Conservation (phyloP, 192 early-diverging fungal species). For the Polychytrium aggregatum region DNA sequence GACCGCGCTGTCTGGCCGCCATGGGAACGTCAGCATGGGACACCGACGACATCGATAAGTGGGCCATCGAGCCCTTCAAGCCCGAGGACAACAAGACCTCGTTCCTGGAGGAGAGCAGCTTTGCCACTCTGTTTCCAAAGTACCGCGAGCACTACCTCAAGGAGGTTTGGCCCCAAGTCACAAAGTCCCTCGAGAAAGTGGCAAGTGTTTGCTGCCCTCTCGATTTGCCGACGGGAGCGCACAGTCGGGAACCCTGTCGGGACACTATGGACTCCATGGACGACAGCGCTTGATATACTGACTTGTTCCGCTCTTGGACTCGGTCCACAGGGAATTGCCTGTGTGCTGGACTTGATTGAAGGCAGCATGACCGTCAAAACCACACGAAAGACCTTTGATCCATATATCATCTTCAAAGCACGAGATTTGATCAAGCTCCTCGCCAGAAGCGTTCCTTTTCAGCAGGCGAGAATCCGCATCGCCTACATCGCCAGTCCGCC, state of each 20-base stretch:
- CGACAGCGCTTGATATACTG: not conserved
- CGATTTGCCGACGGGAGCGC: no score
- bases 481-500: no score
- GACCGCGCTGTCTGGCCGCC: not conserved
- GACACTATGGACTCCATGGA: no score
- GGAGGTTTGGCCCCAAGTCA: constrained; percentile 86
- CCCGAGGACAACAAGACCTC: constrained; percentile 47
- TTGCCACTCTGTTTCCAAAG: constrained; percentile 96
- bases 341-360: constrained; percentile 89
- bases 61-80: constrained; percentile 83
- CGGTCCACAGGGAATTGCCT: constrained; percentile 65
- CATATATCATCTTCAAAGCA: constrained; percentile 87
- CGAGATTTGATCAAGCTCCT: constrained; percentile 92
- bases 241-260: no score
- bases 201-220: constrained; percentile 18
- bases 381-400: constrained; percentile 89
- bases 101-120: constrained; percentile 89
- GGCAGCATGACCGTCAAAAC: constrained; percentile 98
- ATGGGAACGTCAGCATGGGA: constrained; percentile 50
- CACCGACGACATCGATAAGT: constrained; percentile 85
- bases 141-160: constrained; percentile 91
- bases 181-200: constrained; percentile 61
- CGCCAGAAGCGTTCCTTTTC: constrained; percentile 83
- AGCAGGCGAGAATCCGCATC: constrained; percentile 55
- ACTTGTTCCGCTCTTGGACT: not conserved